Conservation (phyloP, 2,329 filamentous ascomycete genomes). For the Aspergillus brasiliensis region DNA sequence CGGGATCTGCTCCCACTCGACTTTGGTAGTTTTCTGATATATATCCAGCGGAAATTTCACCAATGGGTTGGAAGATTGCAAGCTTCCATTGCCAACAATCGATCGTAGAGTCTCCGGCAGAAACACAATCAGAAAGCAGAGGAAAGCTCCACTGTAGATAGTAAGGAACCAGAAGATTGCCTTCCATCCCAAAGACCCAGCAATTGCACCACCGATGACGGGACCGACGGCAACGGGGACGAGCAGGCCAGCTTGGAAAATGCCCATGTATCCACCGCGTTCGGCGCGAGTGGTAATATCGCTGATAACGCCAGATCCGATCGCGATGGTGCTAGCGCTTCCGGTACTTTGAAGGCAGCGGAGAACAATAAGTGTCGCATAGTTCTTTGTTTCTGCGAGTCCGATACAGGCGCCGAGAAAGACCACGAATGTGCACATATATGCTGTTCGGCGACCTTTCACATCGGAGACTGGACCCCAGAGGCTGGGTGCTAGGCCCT, state of each 20-base stretch:
- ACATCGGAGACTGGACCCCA: slow-evolving; percentile 65
- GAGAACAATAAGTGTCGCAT: slow-evolving; percentile 37
- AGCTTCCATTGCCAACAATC: slow-evolving; percentile 38
- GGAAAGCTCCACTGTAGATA: slow-evolving; percentile 50
- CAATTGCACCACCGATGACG: slow-evolving; percentile 65
- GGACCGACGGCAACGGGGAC: slow-evolving; percentile 56
- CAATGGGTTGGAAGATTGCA: neutral
- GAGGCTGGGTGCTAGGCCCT: slow-evolving; percentile 63
- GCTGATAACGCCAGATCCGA: slow-evolving; percentile 70
- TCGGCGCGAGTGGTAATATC: slow-evolving; percentile 71
- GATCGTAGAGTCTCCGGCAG: slow-evolving; percentile 54
- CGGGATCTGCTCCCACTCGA: neutral
- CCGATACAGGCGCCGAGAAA: slow-evolving; percentile 42
- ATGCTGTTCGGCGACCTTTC: slow-evolving; percentile 63
- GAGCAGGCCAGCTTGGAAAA: slow-evolving; percentile 62
- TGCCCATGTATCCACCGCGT: slow-evolving; percentile 72
- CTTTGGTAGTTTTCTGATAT: slow-evolving; percentile 10
- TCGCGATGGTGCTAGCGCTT: slow-evolving; percentile 69
- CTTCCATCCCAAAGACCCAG: slow-evolving; percentile 67
- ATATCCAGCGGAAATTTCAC: slow-evolving; percentile 4
- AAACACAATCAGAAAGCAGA: slow-evolving; percentile 50
- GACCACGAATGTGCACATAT: slow-evolving; percentile 57
- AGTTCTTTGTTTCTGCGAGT: slow-evolving; percentile 39
- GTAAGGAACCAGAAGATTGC: slow-evolving; percentile 70
- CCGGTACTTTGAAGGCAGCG: slow-evolving; percentile 47